A percentile compares a stretch with the other conserved stretches of the same genome.
phyloP scores from a whole-genome alignment of 1,139 yeast genomes.

The Candida sp. region DNA sequence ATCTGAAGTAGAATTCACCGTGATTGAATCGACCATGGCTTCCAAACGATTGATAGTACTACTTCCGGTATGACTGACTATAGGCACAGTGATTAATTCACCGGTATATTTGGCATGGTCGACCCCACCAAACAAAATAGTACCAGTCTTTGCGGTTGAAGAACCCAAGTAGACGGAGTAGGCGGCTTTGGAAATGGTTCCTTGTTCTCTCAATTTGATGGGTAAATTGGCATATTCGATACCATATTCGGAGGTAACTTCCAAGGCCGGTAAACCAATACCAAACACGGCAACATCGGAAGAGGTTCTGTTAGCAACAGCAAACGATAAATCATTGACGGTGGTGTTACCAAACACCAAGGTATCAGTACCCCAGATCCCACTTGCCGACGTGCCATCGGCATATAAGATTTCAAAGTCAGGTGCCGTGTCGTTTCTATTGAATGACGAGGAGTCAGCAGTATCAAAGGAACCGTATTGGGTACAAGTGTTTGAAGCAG shows the following conservation, averaged over 20 bases:
- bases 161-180: conserved; percentile 53
- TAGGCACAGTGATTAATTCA: conserved; percentile 25
- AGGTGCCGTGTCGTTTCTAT: conserved; percentile 28
- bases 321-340: conserved; percentile 48
- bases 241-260: conserved; percentile 24
- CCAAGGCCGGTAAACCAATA: conserved; percentile 52
- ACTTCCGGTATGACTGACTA: conserved; percentile 19
- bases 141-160: conserved; percentile 24
- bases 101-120: conserved; percentile 47
- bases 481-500: conserved; percentile 27
- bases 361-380: conserved; percentile 53
- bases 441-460: conserved; percentile 27
- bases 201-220: conserved; percentile 28
- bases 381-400: conserved; percentile 58
- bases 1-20: conserved; percentile 9
- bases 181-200: conserved; percentile 46
- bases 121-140: conserved; percentile 48
- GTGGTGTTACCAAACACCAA: conserved; percentile 36
- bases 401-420: conserved; percentile 53
- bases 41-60: conserved; percentile 23
- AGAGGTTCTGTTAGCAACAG: conserved; percentile 43
- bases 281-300: conserved; percentile 50
- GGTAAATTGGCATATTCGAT: conserved; percentile 29
- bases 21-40: conserved; percentile 19
- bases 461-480: conserved; percentile 38